phyloP scores from a whole-genome alignment of 129 eudicot genomes.

The Daucus carota region DH1_v3.0 NC_030388.2:31608501-31609000 shows the following conservation, averaged over 20 bases:
- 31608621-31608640: too few relatives aligned
- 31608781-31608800: slow-evolving; percentile 22
- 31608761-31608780: slow-evolving; percentile 29
- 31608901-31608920: slow-evolving; percentile 27
- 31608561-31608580: neutral
- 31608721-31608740: neutral
- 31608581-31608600: neutral
- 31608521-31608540: slow-evolving; percentile 9
- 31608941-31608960: neutral
- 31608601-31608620: neutral
- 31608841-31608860: slow-evolving; percentile 22
- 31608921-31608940: slow-evolving; percentile 21
- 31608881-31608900: slow-evolving; percentile 7
- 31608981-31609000: neutral
- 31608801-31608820: slow-evolving; percentile 16
- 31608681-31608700: slow-evolving; percentile 4
- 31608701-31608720: neutral
- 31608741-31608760: slow-evolving; percentile 34
- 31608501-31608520: slow-evolving; percentile 12
- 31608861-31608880: slow-evolving; percentile 1
- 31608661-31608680: neutral
- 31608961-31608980: neutral
- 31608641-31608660: neutral
- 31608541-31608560: slow-evolving; percentile 6
- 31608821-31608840: slow-evolving; percentile 19